These are phyloP conservation scores for Aspergillus ochraceus DNA, from an alignment of 2,329 filamentous ascomycete species.

Conservation along the genomic window DNA sequence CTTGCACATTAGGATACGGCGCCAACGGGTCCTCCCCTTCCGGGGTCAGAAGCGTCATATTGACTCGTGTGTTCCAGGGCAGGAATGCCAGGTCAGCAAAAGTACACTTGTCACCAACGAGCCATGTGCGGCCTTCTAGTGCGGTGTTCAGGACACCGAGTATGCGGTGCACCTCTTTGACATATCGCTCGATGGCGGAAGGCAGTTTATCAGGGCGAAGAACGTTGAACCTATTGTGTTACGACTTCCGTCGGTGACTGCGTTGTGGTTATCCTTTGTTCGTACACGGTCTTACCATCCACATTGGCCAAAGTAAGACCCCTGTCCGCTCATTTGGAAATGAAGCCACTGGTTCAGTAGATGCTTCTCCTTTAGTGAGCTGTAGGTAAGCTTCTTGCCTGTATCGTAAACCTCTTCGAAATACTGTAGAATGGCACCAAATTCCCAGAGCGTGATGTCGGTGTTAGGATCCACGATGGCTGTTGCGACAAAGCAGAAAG, in stretches of 20 bases:
- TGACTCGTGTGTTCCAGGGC: conserved; percentile 5
- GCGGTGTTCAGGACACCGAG: background rate
- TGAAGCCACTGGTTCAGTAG: conserved; percentile 7
- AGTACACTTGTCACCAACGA: conserved; percentile 4
- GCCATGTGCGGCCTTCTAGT: background rate
- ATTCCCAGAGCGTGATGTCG: conserved; percentile 51
- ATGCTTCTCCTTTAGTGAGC: background rate
- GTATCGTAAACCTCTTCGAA: conserved; percentile 29
- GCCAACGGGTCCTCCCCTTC: background rate
- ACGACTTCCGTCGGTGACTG: background rate
- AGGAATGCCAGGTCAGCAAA: conserved; percentile 8
- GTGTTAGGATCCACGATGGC: conserved; percentile 43
- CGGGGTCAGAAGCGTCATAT: background rate
- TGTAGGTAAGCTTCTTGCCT: background rate
- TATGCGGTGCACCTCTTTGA: background rate
- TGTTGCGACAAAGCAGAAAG: conserved; percentile 13
- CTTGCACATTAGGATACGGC: conserved; percentile 3
- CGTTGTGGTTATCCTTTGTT: background rate
- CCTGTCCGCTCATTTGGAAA: conserved; percentile 10
- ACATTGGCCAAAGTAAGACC: conserved; percentile 7
- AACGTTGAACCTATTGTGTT: conserved; percentile 1
- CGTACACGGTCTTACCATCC: background rate
- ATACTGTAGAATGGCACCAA: conserved; percentile 53
- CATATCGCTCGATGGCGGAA: conserved; percentile 2
- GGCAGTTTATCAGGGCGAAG: background rate